Conservation (phyloP, 495 filamentous ascomycete species). For the Xylaria intraflava region DNA sequence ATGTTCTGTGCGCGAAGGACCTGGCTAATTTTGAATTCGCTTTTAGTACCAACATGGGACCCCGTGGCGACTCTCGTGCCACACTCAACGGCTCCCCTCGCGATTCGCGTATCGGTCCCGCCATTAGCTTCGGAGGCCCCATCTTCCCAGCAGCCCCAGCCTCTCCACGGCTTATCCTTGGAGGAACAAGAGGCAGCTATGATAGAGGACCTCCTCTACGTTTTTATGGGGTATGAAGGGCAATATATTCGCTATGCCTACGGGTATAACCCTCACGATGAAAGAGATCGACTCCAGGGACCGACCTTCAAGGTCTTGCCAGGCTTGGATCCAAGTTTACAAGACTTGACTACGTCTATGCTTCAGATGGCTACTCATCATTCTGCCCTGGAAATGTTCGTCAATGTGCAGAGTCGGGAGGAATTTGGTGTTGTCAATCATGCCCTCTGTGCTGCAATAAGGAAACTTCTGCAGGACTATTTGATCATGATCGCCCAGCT, state of each 20-base stretch:
- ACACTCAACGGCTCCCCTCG: conserved; percentile 82
- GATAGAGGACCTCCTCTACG: conserved; percentile 84
- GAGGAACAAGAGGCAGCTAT: conserved; percentile 80
- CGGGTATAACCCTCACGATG: conserved; percentile 71
- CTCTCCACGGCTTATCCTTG: conserved; percentile 64
- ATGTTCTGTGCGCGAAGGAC: neutral
- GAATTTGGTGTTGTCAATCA: conserved; percentile 97
- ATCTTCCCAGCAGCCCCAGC: conserved; percentile 59
- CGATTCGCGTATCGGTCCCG: conserved; percentile 76
- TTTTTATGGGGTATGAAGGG: conserved; percentile 98
- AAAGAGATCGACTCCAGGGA: conserved; percentile 79
- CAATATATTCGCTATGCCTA: conserved; percentile 86
- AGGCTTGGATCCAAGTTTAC: conserved; percentile 83
- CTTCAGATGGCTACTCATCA: conserved; percentile 95
- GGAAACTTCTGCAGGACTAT: conserved; percentile 88
- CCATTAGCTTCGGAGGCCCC: conserved; percentile 70
- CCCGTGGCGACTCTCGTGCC: conserved; percentile 75
- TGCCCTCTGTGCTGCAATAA: conserved; percentile 85
- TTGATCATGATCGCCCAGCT: conserved; percentile 86
- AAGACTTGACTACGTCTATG: conserved; percentile 81
- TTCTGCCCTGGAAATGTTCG: conserved; percentile 80
- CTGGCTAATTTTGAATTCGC: conserved; percentile 1
- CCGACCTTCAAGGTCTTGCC: conserved; percentile 72
- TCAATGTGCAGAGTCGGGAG: conserved; percentile 86
- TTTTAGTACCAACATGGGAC: conserved; percentile 49